phyloP scores from a whole-genome alignment of 2,329 filamentous ascomycete genomes.

The Microcyclospora tardicrescens region DNA sequence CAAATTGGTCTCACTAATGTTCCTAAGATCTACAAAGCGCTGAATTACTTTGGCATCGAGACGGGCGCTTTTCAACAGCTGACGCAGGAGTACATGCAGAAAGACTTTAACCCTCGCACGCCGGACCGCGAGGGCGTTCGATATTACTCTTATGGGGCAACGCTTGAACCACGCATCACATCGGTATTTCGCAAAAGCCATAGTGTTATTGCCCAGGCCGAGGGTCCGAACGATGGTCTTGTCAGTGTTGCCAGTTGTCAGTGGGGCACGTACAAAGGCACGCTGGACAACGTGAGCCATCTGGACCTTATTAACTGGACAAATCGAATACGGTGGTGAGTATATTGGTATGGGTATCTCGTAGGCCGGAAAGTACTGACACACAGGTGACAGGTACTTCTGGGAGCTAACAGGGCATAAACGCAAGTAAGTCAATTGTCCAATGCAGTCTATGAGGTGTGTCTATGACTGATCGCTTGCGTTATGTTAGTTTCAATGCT shows the following conservation, averaged over 20 bases:
- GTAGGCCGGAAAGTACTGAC: too few relatives aligned
- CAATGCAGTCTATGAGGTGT: background rate
- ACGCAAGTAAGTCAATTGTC: constrained; percentile 31
- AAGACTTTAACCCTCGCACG: constrained; percentile 46
- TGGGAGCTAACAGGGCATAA: constrained; percentile 44
- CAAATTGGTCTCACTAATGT: constrained; percentile 41
- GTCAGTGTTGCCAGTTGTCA: constrained; percentile 49
- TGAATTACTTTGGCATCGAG: constrained; percentile 42
- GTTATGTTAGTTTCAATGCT: constrained; percentile 45
- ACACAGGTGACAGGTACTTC: constrained; percentile 21
- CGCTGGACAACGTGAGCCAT: constrained; percentile 50
- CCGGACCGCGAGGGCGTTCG: constrained; percentile 41
- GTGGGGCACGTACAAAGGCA: constrained; percentile 53
- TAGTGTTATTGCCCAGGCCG: constrained; percentile 38
- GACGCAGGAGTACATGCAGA: constrained; percentile 44
- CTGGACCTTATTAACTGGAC: constrained; percentile 56
- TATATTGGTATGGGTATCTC: too few relatives aligned
- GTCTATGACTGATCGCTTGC: constrained; percentile 6
- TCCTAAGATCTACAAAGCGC: constrained; percentile 42
- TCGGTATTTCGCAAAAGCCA: constrained; percentile 46
- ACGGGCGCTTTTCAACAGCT: constrained; percentile 50
- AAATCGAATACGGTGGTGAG: constrained; percentile 44
- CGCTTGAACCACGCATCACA: constrained; percentile 41
- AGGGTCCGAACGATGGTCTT: constrained; percentile 50
- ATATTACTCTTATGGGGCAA: constrained; percentile 53